Base-by-base conservation (phyloP, 73 alveolate species). In the Symbiodinium natans region DNA sequence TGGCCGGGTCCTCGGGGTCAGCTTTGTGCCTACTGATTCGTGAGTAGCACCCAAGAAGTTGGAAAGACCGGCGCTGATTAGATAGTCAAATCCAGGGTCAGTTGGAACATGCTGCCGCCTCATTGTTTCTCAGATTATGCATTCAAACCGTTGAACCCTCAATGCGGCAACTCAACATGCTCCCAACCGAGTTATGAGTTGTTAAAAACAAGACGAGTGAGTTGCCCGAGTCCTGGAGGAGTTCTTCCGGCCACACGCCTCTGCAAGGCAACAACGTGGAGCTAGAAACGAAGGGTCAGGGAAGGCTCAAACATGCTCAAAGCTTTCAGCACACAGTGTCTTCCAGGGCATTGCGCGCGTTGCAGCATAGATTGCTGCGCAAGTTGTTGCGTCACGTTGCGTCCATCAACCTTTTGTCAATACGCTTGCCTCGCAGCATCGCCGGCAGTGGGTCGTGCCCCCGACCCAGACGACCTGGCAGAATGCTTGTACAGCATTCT, bases 211-310 rank as follows among this genome's bases (percentile, higher is more conserved):
- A n/a, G n/a, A n/a, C n/a, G n/a, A n/a, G n/a, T n/a, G n/a, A n/a
- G n/a, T n/a, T n/a, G n/a, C n/a, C 56, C 2, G 74, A 13, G 74
- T 27, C 95, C 88, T 90, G 77, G n/a, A 90, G 88, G 56, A 90
- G 34, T 42, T 90, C 97, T 40, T 68, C 56, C 4, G 97, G 97
- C 97, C 97, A 90, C 38, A 90, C 31, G 33, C 97, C 95, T 88
- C 0, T n/a, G n/a, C 36, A 63, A n/a, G n/a, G n/a, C n/a, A n/a
- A n/a, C 31, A 10, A 52, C 68, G 17, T 17, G 21, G 68, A 7
- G 68, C 7, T 52, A 27, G 68, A 4, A 52, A 27, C 25, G 13
- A 21, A 21, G 59, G 59, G 9, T 13, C 59, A 46, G 17, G 59
- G 25, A 8, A 11, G 56, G 59, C 17, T 0, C 59, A 0, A 46